Percentiles rank a stretch among this genome's conserved stretches.
Evolutionary conservation across 116 monocot species (phyloP).

Genomic region (Iris pallida): DNA sequence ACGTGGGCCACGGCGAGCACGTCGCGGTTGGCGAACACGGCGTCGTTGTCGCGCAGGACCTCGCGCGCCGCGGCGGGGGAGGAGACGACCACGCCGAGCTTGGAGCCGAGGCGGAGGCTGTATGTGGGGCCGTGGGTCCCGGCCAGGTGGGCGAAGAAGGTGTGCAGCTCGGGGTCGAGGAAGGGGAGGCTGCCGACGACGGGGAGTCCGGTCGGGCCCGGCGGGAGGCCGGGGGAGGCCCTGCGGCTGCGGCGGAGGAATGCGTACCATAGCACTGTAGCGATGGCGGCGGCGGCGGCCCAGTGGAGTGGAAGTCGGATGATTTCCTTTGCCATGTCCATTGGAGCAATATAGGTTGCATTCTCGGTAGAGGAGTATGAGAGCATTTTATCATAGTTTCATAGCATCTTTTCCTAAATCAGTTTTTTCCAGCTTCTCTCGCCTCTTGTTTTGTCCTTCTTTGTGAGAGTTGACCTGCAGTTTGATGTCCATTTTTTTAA

Average conservation of each 20-base stretch:
- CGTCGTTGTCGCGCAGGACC: slow-evolving; percentile 4
- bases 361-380: not conserved
- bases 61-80: slow-evolving; percentile 10
- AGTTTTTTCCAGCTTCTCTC: too few species aligned
- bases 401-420: too few species aligned
- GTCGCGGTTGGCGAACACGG: not conserved
- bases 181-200: slow-evolving; percentile 17
- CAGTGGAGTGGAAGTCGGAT: not conserved
- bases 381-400: too few species aligned
- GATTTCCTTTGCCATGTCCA: too few species aligned
- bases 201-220: slow-evolving; percentile 12
- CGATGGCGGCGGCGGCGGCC: not conserved
- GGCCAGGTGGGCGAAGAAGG: slow-evolving; percentile 7
- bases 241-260: not conserved
- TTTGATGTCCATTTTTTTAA: too few species aligned
- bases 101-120: slow-evolving; percentile 10
- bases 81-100: slow-evolving; percentile 8
- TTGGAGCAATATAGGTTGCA: too few species aligned
- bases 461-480: too few species aligned
- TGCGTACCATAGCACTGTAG: not conserved
- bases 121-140: not conserved
- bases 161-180: slow-evolving; percentile 13
- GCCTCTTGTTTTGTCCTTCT: too few species aligned
- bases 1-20: not conserved
- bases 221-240: not conserved